A percentile compares a stretch with the other conserved stretches of the same genome.
Evolutionary conservation across 129 eudicot genomes (phyloP).

Genomic region (Solidago caesia): DNA sequence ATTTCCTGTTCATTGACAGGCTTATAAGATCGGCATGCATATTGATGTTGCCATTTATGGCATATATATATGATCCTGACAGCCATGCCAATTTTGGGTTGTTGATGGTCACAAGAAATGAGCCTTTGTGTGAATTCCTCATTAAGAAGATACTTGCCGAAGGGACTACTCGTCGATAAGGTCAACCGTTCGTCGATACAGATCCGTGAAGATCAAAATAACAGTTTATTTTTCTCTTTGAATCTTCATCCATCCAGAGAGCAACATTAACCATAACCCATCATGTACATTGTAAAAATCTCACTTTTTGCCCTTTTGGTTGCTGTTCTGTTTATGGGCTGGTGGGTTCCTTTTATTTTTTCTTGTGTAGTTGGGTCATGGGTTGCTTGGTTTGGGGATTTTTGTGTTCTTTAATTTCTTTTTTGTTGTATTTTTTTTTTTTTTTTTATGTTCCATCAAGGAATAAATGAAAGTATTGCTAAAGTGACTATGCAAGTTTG

Average conservation of each 20-base stretch:
- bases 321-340: neutral
- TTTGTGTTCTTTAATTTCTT: neutral
- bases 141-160: constrained; percentile 21
- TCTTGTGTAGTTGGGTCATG: constrained; percentile 7
- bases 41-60: constrained; percentile 6
- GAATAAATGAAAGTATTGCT: neutral
- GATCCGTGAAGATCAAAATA: constrained; percentile 19
- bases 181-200: constrained; percentile 4
- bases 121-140: constrained; percentile 22
- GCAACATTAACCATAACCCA: constrained; percentile 18
- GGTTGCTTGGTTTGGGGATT: neutral
- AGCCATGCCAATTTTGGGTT: constrained; percentile 12
- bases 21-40: constrained; percentile 10
- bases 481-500: neutral
- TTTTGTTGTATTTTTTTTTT: neutral
- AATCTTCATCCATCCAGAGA: constrained; percentile 14
- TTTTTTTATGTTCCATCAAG: neutral
- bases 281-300: constrained; percentile 14
- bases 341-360: neutral
- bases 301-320: constrained; percentile 18
- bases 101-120: constrained; percentile 19
- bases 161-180: constrained; percentile 14
- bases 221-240: neutral
- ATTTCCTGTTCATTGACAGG: constrained; percentile 17
- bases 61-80: constrained; percentile 11